Evolutionary conservation across 345 rosid genomes (phyloP).

Genomic region (Clausena lansium): DNA sequence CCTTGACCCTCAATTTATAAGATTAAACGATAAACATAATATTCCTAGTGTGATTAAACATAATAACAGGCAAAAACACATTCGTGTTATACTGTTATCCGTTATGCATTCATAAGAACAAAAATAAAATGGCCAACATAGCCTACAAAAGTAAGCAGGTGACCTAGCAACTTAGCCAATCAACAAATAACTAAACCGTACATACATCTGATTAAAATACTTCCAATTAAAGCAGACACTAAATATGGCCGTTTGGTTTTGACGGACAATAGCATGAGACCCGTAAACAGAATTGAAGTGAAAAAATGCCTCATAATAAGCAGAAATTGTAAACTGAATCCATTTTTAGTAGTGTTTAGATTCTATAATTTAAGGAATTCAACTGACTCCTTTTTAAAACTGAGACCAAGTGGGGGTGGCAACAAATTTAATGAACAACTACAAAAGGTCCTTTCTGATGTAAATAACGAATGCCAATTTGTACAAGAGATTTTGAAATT

Average conservation of each 20-base stretch:
- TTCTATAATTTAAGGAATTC: not conserved
- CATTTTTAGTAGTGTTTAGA: not conserved
- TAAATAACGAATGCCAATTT: not conserved
- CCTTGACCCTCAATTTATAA: not conserved
- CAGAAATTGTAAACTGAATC: not conserved
- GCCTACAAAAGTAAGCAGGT: not conserved
- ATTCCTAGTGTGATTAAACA: too few relatives aligned
- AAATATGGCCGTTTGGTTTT: not conserved
- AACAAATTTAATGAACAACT: not conserved
- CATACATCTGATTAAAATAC: too few relatives aligned
- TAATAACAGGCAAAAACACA: too few relatives aligned
- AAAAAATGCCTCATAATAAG: not conserved
- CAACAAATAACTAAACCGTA: too few relatives aligned
- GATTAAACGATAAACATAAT: too few relatives aligned
- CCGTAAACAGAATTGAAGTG: too few relatives aligned
- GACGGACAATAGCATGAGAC: not conserved
- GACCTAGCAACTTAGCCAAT: not conserved
- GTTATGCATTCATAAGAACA: not conserved
- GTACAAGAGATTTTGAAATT: not conserved
- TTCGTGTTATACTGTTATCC: too few relatives aligned
- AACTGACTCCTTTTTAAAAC: not conserved
- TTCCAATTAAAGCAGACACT: not conserved
- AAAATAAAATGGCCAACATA: not conserved
- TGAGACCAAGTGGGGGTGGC: not conserved
- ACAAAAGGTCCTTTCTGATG: not conserved